Evolutionary conservation across 208 protist genomes (phyloP).

Genomic region (Wallacemonas sp.): DNA sequence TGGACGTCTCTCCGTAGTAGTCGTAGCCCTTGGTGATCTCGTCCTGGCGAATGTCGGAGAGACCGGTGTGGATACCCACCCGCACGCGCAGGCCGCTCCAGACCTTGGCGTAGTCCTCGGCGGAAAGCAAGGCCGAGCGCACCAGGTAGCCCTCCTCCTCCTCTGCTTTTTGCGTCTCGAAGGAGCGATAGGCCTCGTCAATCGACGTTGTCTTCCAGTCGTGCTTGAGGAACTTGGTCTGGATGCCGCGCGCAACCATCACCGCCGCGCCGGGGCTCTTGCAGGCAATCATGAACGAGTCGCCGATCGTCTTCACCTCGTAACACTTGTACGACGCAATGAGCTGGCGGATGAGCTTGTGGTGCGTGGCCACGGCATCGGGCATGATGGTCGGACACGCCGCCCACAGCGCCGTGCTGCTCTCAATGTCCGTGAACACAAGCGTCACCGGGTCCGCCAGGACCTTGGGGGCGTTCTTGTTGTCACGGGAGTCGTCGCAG

Average conservation of each 20-base stretch:
- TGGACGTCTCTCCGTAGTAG: conserved; percentile 82
- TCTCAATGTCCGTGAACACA: conserved; percentile 81
- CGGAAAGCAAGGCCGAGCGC: conserved; percentile 33
- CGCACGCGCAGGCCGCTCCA: conserved; percentile 59
- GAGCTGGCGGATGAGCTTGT: conserved; percentile 62
- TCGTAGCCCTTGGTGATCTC: conserved; percentile 76
- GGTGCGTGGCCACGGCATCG: conserved; percentile 65
- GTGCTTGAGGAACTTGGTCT: conserved; percentile 49
- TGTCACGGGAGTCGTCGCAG: conserved; percentile 34
- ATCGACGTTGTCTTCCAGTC: conserved; percentile 53
- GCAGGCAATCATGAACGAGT: conserved; percentile 87
- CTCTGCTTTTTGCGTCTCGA: conserved; percentile 28
- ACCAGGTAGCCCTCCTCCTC: conserved; percentile 13
- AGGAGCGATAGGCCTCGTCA: conserved; percentile 46
- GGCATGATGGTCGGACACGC: conserved; percentile 56
- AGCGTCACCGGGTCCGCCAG: conserved; percentile 49
- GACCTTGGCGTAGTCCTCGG: conserved; percentile 36
- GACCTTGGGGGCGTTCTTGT: conserved; percentile 52
- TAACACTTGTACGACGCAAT: conserved; percentile 72
- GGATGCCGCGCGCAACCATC: conserved; percentile 46
- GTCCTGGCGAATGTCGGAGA: conserved; percentile 59
- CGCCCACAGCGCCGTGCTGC: conserved; percentile 83
- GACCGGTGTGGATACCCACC: conserved; percentile 65
- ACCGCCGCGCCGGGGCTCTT: conserved; percentile 43
- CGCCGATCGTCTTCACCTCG: conserved; percentile 87